Evolutionary conservation across 306 rosid species (phyloP).

Genomic region (Vicia sativa): DNA sequence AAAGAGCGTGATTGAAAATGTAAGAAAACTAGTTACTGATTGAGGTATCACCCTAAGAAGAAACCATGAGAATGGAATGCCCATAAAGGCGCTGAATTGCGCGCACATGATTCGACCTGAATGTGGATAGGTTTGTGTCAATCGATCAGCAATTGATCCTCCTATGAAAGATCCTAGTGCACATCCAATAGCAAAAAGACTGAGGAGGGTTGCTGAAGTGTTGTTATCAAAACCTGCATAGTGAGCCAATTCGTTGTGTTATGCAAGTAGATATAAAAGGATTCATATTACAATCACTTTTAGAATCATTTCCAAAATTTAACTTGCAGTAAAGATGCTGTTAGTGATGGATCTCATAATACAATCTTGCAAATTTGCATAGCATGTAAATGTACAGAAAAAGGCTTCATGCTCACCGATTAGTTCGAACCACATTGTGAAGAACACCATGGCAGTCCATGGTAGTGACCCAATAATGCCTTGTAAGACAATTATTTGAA

Average conservation of each 20-base stretch:
- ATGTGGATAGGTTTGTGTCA: conserved; percentile 70
- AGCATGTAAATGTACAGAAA: conserved; percentile 18
- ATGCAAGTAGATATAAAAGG: neutral
- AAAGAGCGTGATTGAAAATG: conserved; percentile 72
- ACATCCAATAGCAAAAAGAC: conserved; percentile 85
- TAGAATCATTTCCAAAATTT: neutral
- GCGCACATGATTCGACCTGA: conserved; percentile 93
- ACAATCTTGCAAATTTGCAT: conserved; percentile 3
- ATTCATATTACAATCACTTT: neutral
- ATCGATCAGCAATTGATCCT: conserved; percentile 72
- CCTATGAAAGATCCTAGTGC: conserved; percentile 84
- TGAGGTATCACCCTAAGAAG: conserved; percentile 85
- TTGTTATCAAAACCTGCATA: conserved; percentile 86
- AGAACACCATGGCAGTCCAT: conserved; percentile 99
- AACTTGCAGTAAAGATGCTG: neutral
- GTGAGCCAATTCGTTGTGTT: conserved; percentile 2
- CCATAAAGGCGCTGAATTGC: conserved; percentile 94
- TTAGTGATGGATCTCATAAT: neutral
- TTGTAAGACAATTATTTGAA: conserved; percentile 89
- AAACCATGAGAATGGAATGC: conserved; percentile 88
- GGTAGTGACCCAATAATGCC: conserved; percentile 92
- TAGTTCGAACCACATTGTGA: conserved; percentile 98
- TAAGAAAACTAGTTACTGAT: conserved; percentile 63
- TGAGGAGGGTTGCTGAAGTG: conserved; percentile 72
- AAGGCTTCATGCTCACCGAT: conserved; percentile 60